A percentile compares a stretch with the other conserved stretches of the same genome.
phyloP scores from a whole-genome alignment of 2,329 filamentous ascomycete genomes.

The Hirsutella minnesotensis region DNA sequence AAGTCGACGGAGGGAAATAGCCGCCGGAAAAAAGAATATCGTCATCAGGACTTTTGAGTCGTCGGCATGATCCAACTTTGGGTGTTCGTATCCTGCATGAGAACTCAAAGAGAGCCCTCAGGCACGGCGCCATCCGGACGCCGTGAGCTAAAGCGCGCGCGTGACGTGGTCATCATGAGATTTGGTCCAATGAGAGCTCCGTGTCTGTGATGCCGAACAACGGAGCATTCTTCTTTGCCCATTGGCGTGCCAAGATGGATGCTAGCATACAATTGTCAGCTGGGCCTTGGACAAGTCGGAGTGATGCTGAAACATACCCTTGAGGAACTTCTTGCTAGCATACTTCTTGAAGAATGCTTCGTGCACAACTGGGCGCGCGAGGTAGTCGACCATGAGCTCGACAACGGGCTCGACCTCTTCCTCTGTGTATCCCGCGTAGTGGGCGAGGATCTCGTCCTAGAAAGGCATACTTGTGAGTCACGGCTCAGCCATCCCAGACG shows the following conservation, averaged over 20 bases:
- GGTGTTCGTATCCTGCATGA: slow-evolving; percentile 13
- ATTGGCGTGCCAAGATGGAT: slow-evolving; percentile 81
- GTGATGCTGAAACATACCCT: slow-evolving; percentile 54
- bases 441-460: slow-evolving; percentile 70
- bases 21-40: slow-evolving; percentile 18
- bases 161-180: slow-evolving; percentile 16
- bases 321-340: slow-evolving; percentile 97
- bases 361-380: slow-evolving; percentile 78
- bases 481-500: not conserved
- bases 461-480: slow-evolving; percentile 13
- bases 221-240: slow-evolving; percentile 72
- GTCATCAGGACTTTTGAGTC: slow-evolving; percentile 17
- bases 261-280: slow-evolving; percentile 37
- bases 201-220: slow-evolving; percentile 42
- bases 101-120: not conserved
- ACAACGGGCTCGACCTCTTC: slow-evolving; percentile 89
- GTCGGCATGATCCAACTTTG: slow-evolving; percentile 18
- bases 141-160: slow-evolving; percentile 1
- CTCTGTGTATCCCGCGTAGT: slow-evolving; percentile 90
- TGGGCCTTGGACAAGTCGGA: slow-evolving; percentile 6
- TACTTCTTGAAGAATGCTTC: slow-evolving; percentile 99
- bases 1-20: slow-evolving; percentile 6
- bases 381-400: slow-evolving; percentile 91
- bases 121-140: not conserved
- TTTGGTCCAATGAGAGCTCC: slow-evolving; percentile 37